Base-by-base conservation (phyloP, 257 asterid species). In the Datura wrightii region DNA sequence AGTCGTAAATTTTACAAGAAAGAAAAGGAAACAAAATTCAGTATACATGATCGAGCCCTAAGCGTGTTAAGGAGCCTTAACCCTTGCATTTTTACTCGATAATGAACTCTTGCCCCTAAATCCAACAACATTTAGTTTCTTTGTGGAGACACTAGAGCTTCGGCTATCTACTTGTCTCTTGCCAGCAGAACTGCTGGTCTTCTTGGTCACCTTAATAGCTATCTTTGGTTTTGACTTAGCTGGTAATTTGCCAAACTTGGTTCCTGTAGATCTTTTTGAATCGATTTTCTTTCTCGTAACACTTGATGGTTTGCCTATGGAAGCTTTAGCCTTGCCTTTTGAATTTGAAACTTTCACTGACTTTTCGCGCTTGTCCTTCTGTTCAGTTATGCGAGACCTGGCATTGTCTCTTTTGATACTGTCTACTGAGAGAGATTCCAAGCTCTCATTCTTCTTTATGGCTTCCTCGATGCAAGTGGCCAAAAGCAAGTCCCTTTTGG, bases 401-500 rank as follows among this genome's bases (percentile, higher is more conserved):
- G 98, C 98, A 31, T 52, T 86, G 86, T 95, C 98, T 88, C 99
- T 90, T 87, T 89, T 93, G 78, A 92, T 87, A 54, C 97, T 80
- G 82, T 95, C 98, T 69, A 92, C 88, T 2, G 98, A 93, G 48
- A 97, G 88, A 67, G 99, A 90, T 85, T 97, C 99, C 90, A 97
- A 89, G 90, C 98, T 93, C 91, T 94, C 98, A 37, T 97, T 97
- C 93, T 97, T 97, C 86, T 36, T 69, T 7, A 97, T 86, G 50
- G 98, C 98, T 88, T 94, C 98, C 87, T 97, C 99, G 42, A 97
- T 95, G 88, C 90, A 90, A 11, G 82, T 70, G 56, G 98, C 98
- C 91, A 97, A 89, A 58, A 89, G 71, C 83, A 83, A 58, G 87
- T 97, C 90, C 76, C 87, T 95, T 88, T 78, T 92, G 16, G 98